phyloP scores from a whole-genome alignment of 257 asterid genomes.

The Solanum corneliomulleri region DNA sequence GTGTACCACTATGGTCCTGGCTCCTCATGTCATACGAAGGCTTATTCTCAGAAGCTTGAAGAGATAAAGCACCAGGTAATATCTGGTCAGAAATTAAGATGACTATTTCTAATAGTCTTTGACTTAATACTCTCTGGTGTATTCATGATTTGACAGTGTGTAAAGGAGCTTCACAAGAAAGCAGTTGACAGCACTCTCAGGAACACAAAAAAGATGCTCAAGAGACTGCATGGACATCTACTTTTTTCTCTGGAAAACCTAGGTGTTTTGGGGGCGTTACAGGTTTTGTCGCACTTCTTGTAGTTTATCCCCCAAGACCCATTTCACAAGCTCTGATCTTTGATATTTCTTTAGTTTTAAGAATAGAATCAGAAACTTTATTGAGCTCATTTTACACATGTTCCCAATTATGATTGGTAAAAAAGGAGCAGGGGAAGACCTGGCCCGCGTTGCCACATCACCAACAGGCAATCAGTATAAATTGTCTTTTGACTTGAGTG shows the following conservation, averaged over 20 bases:
- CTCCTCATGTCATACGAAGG: constrained; percentile 12
- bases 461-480: not conserved
- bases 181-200: constrained; percentile 33
- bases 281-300: constrained; percentile 28
- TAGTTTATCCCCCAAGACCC: not conserved
- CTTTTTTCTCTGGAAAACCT: constrained; percentile 68
- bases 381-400: not conserved
- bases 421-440: not conserved
- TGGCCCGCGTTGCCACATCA: not conserved
- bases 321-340: not conserved
- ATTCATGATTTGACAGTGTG: constrained; percentile 35
- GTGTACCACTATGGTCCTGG: constrained; percentile 51
- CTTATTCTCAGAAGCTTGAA: constrained; percentile 50
- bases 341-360: not conserved
- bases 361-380: not conserved
- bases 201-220: constrained; percentile 52
- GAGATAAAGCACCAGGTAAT: constrained; percentile 72
- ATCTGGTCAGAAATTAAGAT: constrained; percentile 2
- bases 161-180: constrained; percentile 30
- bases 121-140: constrained; percentile 5
- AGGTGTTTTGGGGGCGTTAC: constrained; percentile 88
- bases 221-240: constrained; percentile 51
- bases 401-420: not conserved
- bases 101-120: not conserved
- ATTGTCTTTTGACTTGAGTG: not conserved